phyloP scores from a whole-genome alignment of 768 basidiomycete species.

The Plicaturopsis crispa region DNA sequence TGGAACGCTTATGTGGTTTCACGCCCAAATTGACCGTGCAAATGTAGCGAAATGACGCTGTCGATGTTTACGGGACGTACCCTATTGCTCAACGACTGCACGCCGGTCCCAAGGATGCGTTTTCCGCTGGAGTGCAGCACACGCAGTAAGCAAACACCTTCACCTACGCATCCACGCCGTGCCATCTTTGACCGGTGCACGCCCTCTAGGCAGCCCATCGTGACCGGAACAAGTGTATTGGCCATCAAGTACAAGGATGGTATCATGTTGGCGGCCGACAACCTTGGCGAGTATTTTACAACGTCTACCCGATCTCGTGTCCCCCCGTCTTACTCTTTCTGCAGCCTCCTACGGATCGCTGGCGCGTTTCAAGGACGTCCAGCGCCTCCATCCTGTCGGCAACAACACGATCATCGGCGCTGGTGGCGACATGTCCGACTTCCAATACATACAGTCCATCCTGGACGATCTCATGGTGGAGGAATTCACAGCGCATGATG shows the following conservation, averaged over 20 bases:
- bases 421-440: slow-evolving; percentile 96
- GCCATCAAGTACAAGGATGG: slow-evolving; percentile 95
- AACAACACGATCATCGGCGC: slow-evolving; percentile 83
- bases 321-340: background rate
- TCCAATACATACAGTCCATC: slow-evolving; percentile 80
- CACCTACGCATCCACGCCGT: background rate
- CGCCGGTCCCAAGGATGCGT: slow-evolving; percentile 43
- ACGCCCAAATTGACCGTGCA: background rate
- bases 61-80: slow-evolving; percentile 73
- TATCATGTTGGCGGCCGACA: slow-evolving; percentile 98
- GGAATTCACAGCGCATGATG: slow-evolving; percentile 79
- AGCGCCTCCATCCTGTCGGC: slow-evolving; percentile 82
- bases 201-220: slow-evolving; percentile 72
- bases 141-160: slow-evolving; percentile 59
- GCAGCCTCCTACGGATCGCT: slow-evolving; percentile 94
- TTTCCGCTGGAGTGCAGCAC: slow-evolving; percentile 60
- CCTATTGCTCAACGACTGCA: slow-evolving; percentile 59
- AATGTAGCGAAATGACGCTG: slow-evolving; percentile 59
- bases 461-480: slow-evolving; percentile 74
- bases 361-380: slow-evolving; percentile 91
- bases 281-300: slow-evolving; percentile 57
- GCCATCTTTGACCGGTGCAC: background rate
- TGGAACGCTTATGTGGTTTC: background rate
- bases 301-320: background rate
- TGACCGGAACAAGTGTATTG: slow-evolving; percentile 94